Base-by-base conservation (phyloP, 2,329 filamentous ascomycete genomes). In the Neurospora sp. region DNA sequence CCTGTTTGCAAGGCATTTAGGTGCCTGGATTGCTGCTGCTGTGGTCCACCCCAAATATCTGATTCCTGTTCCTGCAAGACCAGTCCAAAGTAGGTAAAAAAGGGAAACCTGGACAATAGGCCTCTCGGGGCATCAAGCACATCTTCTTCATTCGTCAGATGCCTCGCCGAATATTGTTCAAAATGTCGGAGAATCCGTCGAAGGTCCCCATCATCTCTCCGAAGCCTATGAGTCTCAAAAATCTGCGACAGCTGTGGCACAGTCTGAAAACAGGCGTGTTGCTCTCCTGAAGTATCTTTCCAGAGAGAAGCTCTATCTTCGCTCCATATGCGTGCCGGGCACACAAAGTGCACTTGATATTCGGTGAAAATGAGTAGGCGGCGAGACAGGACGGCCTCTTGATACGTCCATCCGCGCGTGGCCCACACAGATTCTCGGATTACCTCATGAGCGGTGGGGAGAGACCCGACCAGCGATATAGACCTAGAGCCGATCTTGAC, bases 71-170 rank as follows among this genome's bases (percentile, higher is more conserved):
- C n/a, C n/a, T n/a, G n/a, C n/a, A n/a, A 36, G 1, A 42, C 40
- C 17, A 70, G 28, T 19, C 66, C 68, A n/a, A 19, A 58, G 39
- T 70, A 70, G 13, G 39, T 70, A 38, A 10, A 43, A 42, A 70
- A 70, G 4, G 17, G 68, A 9, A 23, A 19, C 4, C 42, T 17
- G 33, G 68, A 3, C 19, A 70, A 58, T 15, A 70, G n/a, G 33
- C 68, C 68, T 11, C 66, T 23, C 28, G 67, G 67, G 1, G 68
- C 66, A 36, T 70, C 8, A 15, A 66, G 19, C n/a, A 28, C 46
- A 38, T 39, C 15, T 38, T 40, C 33, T n/a, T 38, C 15, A 4
- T 46, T 66, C 8, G 40, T 42, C 40, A 42, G 17, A 42, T 42
- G 17, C 17, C 40, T 42, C 40, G 40, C 15, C 17, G 40, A 42